Conservation (phyloP, 2,329 filamentous ascomycete genomes). For the Aspergillus sp. region DNA sequence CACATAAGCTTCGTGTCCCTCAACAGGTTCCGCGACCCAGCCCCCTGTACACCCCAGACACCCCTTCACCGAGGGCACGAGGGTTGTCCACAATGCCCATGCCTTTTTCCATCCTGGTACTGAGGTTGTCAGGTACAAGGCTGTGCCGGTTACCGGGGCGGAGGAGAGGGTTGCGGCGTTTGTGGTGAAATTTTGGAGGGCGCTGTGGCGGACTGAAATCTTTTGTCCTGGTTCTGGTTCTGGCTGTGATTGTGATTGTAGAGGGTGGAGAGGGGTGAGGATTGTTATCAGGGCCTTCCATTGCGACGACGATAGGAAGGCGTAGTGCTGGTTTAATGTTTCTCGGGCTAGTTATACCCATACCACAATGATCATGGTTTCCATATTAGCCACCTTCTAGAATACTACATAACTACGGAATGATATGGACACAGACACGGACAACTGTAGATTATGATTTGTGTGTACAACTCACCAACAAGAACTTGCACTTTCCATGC, state of each 20-base stretch:
- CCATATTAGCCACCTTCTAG: too few species aligned
- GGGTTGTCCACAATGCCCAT: constrained; percentile 27
- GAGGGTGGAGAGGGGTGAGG: constrained; percentile 17
- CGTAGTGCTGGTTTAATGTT: constrained; percentile 22
- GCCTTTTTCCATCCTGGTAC: constrained; percentile 22
- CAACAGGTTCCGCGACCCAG: constrained; percentile 31
- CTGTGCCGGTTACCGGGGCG: constrained; percentile 31
- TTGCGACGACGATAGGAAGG: constrained; percentile 22
- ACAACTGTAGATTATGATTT: too few species aligned
- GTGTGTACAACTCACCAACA: constrained; percentile 19
- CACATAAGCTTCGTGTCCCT: constrained; percentile 28
- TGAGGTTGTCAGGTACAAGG: constrained; percentile 29
- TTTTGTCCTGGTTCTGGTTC: too few species aligned
- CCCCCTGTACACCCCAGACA: constrained; percentile 36
- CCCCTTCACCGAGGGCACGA: constrained; percentile 27
- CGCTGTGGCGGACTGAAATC: constrained; percentile 17
- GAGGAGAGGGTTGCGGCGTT: constrained; percentile 19
- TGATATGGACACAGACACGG: not conserved
- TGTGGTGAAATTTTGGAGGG: constrained; percentile 26
- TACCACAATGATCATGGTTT: too few species aligned
- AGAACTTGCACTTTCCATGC: constrained; percentile 30
- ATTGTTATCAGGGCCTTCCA: constrained; percentile 19
- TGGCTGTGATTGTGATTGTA: not conserved
- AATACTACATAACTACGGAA: too few species aligned
- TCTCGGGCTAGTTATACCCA: constrained; percentile 11